Base-by-base conservation (phyloP, 352 stramenopile genomes). In the Phytopythium cucurbitacearum region DNA sequence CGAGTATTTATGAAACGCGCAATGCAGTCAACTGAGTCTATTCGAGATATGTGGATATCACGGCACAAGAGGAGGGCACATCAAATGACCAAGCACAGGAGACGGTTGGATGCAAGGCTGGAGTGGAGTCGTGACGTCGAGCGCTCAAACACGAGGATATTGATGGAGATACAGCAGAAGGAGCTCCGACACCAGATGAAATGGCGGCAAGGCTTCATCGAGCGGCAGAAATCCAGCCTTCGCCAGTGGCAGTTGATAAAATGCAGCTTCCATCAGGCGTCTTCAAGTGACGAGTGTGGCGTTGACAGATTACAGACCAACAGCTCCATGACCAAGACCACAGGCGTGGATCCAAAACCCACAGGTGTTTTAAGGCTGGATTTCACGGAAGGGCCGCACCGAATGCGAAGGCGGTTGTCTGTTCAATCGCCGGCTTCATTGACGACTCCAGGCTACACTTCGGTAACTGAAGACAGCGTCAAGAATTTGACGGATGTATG, bases 181-280 rank as follows among this genome's bases (percentile, higher is more conserved):
- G 79, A 87, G 43, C 82, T 86, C 36, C 63, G 66, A 16, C 64
- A 75, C 0, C 76, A 87, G 52, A 60, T 80, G 5, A 87, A 86
- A 43, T 87, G 79, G 79, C 65, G 65, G 12, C 79, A 89, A 76
- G 74, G 87, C 39, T 69, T 65, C 3, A 51, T 87, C 8, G 79
- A 89, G 35, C 62, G 76, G 5, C 71, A 87, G 28, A 87, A 89
- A 45, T 89, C 85, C 49, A 73, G 76, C 40, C 51, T 59, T 10
- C 69, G 76, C 0, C 71, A 89, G 50, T 85, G 76, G 79, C 48
- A 75, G 35, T 60, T 71, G 9, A 28, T 86, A 54, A 60, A 11
- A 62, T 73, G 35, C 41, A 40, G 21, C 65, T 34, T 11, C n/a
- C 15, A 36, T 16, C 7, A 10, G 11, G 7, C 7, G 15, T 5